phyloP scores from a whole-genome alignment of 1,139 yeast genomes.

The Yamadazyma diddensiae region DNA sequence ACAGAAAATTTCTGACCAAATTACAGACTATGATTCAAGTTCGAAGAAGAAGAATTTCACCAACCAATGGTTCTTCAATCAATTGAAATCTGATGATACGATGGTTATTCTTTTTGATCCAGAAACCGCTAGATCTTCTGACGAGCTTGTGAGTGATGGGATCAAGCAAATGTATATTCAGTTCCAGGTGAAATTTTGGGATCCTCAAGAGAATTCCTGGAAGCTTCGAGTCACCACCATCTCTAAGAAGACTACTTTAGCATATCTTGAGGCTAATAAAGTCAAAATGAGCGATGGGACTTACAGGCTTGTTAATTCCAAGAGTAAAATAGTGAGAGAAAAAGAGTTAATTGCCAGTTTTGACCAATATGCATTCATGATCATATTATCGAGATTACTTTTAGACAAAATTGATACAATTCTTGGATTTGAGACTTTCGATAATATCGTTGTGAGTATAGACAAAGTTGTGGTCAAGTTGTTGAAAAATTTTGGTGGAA shows the following conservation, averaged over 20 bases:
- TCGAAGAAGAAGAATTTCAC: conserved; percentile 30
- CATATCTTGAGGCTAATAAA: conserved; percentile 15
- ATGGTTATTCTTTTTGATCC: conserved; percentile 33
- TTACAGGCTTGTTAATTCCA: conserved; percentile 15
- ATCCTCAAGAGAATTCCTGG: conserved; percentile 20
- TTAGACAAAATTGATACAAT: conserved; percentile 34
- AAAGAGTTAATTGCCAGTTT: conserved; percentile 26
- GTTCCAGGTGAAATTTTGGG: conserved; percentile 29
- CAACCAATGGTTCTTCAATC: conserved; percentile 34
- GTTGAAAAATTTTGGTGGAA: conserved; percentile 32
- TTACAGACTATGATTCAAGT: conserved; percentile 31
- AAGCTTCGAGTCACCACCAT: conserved; percentile 30
- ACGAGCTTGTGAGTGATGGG: conserved; percentile 17
- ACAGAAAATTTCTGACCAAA: conserved; percentile 33
- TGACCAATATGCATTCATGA: conserved; percentile 30
- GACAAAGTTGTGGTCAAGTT: conserved; percentile 28
- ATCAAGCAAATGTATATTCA: conserved; percentile 27
- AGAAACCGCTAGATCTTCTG: conserved; percentile 25
- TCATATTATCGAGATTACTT: conserved; percentile 29
- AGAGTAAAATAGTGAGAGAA: conserved; percentile 25
- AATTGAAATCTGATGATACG: conserved; percentile 20
- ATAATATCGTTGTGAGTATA: conserved; percentile 22
- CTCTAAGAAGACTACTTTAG: conserved; percentile 28
- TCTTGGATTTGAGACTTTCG: conserved; percentile 35
- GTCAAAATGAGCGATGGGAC: conserved; percentile 17